These are phyloP conservation scores for Aspergillus baeticus DNA, from an alignment of 495 filamentous ascomycete genomes.

Conservation along the genomic window DNA sequence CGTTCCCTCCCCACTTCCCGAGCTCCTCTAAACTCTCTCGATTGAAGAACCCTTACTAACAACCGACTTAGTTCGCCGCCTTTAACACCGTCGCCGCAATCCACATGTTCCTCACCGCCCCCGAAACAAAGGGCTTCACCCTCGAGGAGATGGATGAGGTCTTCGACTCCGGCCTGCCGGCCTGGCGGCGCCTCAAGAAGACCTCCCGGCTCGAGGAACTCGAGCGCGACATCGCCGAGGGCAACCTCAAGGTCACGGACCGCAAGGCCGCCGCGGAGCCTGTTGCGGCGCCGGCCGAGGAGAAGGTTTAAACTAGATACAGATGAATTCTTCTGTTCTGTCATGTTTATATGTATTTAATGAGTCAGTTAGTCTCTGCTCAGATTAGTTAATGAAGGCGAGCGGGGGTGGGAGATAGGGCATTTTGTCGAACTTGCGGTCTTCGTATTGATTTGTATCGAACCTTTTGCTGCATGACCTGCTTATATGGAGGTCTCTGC, in stretches of 20 bases:
- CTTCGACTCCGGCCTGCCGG: constrained; percentile 29
- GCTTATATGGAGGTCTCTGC: no score
- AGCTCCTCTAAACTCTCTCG: no score
- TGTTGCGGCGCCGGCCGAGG: not conserved
- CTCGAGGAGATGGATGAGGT: constrained; percentile 47
- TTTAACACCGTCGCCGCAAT: constrained; percentile 20
- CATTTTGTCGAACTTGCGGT: no score
- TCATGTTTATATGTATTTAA: no score
- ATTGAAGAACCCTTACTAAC: not conserved
- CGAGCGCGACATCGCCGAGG: constrained; percentile 15
- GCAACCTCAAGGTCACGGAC: constrained; percentile 14
- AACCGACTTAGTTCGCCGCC: constrained; percentile 15
- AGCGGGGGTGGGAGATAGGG: no score
- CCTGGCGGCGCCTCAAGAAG: constrained; percentile 16
- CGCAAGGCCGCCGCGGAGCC: not conserved
- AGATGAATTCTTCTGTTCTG: no score
- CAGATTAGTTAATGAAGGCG: no score
- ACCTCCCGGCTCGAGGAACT: constrained; percentile 16
- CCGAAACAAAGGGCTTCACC: constrained; percentile 53
- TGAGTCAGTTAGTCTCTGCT: no score
- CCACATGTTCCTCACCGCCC: constrained; percentile 58
- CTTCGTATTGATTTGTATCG: no score
- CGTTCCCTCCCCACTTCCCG: not conserved
- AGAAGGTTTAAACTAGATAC: not conserved
- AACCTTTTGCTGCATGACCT: no score